phyloP scores from a whole-genome alignment of 1,284 basidiomycete species.

The Marasmius fiardii region DNA sequence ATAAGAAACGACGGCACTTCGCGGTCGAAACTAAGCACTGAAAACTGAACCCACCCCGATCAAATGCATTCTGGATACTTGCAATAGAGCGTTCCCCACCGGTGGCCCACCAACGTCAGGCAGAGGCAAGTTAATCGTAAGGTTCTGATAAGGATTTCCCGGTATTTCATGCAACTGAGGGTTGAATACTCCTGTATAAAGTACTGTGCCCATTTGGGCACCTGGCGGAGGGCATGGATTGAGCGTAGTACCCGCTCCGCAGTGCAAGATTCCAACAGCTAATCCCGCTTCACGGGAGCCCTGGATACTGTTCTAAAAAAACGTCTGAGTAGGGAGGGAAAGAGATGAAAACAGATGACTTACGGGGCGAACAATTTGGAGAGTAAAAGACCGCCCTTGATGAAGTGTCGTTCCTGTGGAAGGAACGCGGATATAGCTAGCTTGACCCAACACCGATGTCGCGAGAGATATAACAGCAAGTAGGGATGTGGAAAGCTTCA shows the following conservation, averaged over 20 bases:
- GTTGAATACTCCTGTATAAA: constrained; percentile 27
- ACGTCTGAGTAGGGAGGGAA: neutral
- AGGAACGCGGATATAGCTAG: constrained; percentile 20
- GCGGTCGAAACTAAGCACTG: neutral
- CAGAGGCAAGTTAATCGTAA: constrained; percentile 26
- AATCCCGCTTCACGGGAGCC: constrained; percentile 27
- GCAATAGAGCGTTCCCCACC: neutral
- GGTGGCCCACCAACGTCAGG: neutral
- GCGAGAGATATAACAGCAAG: constrained; percentile 8
- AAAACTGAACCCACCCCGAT: neutral
- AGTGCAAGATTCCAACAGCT: constrained; percentile 25
- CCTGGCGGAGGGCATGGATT: constrained; percentile 23
- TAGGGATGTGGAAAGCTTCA: neutral
- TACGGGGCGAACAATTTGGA: constrained; percentile 26
- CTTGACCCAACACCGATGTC: constrained; percentile 18
- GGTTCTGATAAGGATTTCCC: constrained; percentile 29
- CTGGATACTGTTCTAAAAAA: constrained; percentile 24
- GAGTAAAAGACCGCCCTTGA: constrained; percentile 16
- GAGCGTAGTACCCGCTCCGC: constrained; percentile 11
- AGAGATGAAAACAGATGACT: neutral
- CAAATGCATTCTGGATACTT: neutral
- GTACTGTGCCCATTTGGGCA: constrained; percentile 23
- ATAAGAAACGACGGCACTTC: neutral
- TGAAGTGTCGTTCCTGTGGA: constrained; percentile 14
- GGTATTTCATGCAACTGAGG: constrained; percentile 26